phyloP scores from a whole-genome alignment of 2,329 filamentous ascomycete genomes.

The Didymella exigua region DNA sequence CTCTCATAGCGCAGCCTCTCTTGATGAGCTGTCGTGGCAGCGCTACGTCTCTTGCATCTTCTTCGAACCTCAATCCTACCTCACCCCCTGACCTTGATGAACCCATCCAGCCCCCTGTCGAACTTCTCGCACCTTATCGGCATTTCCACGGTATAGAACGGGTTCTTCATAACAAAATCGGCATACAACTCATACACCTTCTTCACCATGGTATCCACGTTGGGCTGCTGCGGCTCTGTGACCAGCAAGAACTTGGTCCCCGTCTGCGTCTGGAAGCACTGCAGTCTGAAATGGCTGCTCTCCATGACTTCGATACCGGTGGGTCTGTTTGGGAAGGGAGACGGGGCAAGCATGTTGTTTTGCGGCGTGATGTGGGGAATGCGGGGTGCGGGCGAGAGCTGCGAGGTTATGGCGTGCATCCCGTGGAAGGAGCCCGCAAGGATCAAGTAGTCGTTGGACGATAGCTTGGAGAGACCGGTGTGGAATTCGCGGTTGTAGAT shows the following conservation, averaged over 20 bases:
- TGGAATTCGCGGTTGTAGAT: constrained; percentile 96
- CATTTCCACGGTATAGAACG: constrained; percentile 98
- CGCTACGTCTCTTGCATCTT: not conserved
- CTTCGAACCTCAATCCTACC: not conserved
- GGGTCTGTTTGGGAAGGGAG: constrained; percentile 50
- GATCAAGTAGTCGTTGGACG: constrained; percentile 94
- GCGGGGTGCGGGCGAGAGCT: constrained; percentile 46
- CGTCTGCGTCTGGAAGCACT: constrained; percentile 93
- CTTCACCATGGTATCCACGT: constrained; percentile 81
- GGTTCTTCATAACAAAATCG: constrained; percentile 99
- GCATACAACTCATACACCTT: constrained; percentile 93
- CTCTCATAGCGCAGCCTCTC: not conserved
- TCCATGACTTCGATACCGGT: constrained; percentile 92
- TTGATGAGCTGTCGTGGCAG: not conserved
- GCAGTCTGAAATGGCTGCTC: constrained; percentile 90
- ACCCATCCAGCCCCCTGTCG: constrained; percentile 81
- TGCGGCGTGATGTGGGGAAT: constrained; percentile 30
- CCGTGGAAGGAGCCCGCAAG: constrained; percentile 96
- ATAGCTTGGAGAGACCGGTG: constrained; percentile 83
- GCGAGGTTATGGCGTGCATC: constrained; percentile 67
- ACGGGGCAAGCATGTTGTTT: constrained; percentile 24
- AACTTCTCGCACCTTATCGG: constrained; percentile 94
- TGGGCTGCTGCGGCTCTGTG: constrained; percentile 85
- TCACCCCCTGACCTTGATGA: constrained; percentile 64
- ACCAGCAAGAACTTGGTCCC: constrained; percentile 96